Evolutionary conservation across 1,284 basidiomycete genomes (phyloP).

Genomic region (Polyporus tsugae): DNA sequence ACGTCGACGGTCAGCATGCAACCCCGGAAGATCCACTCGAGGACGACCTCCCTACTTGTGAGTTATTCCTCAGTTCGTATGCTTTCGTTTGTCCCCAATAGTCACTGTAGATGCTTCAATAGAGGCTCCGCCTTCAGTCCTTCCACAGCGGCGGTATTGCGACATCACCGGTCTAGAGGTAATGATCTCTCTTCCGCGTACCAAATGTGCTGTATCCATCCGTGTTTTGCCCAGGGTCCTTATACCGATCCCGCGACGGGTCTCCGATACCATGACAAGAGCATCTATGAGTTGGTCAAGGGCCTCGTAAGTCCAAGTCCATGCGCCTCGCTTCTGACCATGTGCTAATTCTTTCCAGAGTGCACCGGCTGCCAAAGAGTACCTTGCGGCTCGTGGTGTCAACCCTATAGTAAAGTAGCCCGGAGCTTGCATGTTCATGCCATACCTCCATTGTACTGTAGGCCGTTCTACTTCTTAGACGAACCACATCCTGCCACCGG

Average conservation of each 20-base stretch:
- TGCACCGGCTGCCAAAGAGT: slow-evolving; percentile 55
- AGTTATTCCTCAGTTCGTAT: not conserved
- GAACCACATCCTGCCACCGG: not conserved
- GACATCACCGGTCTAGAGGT: slow-evolving; percentile 90
- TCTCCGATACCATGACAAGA: slow-evolving; percentile 86
- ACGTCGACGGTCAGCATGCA: slow-evolving; percentile 43
- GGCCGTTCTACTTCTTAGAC: not conserved
- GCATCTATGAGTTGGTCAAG: slow-evolving; percentile 85
- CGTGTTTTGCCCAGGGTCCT: slow-evolving; percentile 60
- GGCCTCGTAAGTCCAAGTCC: slow-evolving; percentile 62
- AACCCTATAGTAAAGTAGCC: slow-evolving; percentile 57
- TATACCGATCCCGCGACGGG: slow-evolving; percentile 88
- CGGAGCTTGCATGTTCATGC: not conserved
- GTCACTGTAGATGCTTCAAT: slow-evolving; percentile 74
- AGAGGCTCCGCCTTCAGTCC: slow-evolving; percentile 84
- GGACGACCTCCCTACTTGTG: slow-evolving; percentile 5
- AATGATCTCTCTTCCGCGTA: slow-evolving; percentile 22
- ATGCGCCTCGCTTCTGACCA: not conserved
- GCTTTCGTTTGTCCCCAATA: not conserved
- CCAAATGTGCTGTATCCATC: not conserved
- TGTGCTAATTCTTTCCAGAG: slow-evolving; percentile 43
- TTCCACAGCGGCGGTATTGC: slow-evolving; percentile 83
- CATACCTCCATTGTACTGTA: not conserved
- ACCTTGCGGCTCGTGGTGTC: slow-evolving; percentile 57
- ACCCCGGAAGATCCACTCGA: slow-evolving; percentile 56